Base-by-base conservation (phyloP, 306 rosid species). In the Ormosia emarginata region DNA sequence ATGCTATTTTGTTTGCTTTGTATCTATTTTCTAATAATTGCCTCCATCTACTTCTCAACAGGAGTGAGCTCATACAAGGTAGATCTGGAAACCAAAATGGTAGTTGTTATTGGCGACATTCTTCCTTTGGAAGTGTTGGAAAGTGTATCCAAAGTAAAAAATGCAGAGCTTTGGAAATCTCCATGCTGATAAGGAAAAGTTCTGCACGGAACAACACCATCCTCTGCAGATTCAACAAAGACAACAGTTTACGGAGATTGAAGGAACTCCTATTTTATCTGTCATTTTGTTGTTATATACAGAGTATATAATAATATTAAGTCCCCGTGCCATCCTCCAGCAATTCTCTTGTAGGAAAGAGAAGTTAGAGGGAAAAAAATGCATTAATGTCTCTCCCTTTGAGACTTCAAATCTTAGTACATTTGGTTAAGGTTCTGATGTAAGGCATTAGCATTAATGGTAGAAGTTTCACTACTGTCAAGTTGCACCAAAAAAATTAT, bases 31-130 rank as follows among this genome's bases (percentile, higher is more conserved):
- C 13, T 59, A 39, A 56, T 41, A 6, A 62, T 74, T 67, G 18
- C 7, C 5, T 59, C 0, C n/a, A 10, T 81, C 1, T 17, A 6
- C 2, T 36, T 61, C 5, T 71, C 3, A 81, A 83, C 83, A 94
- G 98, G 97, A 29, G 97, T 94, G 88, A 90, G 85, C 0, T 92
- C 98, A 9, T 94, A 85, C 68, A 85, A 92, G 80, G 90, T 94
- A 79, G 97, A 94, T 82, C 83, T 92, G 87, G 92, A 89, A 67
- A 90, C 80, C 87, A 90, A 91, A 86, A 92, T 79, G 91, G 94
- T 94, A 55, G 89, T 92, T 41, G 94, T 94, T 40, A 80, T 78
- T 15, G 97, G 98, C 17, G 97, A 92, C 79, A 84, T 94, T 82
- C 91, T 86, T 79, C 97, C 97, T 8, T 86, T 83, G 64, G 93